phyloP scores from a whole-genome alignment of 257 asterid genomes.

The Datura wrightii region DNA sequence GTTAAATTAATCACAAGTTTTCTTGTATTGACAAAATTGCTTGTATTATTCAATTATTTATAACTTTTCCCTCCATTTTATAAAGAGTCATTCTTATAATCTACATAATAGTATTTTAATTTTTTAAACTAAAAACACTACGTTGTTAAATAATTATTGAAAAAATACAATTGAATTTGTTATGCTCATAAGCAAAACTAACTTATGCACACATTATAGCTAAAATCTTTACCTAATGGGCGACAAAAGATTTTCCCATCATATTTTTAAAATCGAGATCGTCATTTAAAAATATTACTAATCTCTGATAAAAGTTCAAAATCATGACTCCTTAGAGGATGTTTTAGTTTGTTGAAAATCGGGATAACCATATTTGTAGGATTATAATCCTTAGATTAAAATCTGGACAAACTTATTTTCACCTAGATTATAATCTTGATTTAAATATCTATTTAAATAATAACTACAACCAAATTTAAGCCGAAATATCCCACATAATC shows the following conservation, averaged over 20 bases:
- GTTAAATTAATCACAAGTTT: neutral
- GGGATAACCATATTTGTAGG: neutral
- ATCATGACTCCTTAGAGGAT: neutral
- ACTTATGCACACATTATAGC: neutral
- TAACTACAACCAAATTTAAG: neutral
- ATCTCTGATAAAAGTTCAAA: neutral
- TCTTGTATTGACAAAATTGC: fast-evolving
- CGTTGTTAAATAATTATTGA: too few relatives aligned
- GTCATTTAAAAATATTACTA: too few relatives aligned
- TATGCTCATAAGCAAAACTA: too few relatives aligned
- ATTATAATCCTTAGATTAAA: too few relatives aligned
- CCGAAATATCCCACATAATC: neutral
- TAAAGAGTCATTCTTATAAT: neutral
- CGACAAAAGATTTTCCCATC: neutral
- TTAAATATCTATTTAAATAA: neutral
- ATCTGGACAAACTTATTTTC: too few relatives aligned
- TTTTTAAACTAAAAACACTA: neutral
- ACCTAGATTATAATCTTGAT: neutral
- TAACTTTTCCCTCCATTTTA: neutral
- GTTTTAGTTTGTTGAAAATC: neutral
- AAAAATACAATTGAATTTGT: neutral
- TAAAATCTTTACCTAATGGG: too few relatives aligned
- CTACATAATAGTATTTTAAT: neutral
- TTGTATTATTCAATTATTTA: neutral
- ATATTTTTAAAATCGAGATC: neutral